Evolutionary conservation across 371 early-diverging fungal species (phyloP).

Genomic region (Mucor velutinosus): DNA sequence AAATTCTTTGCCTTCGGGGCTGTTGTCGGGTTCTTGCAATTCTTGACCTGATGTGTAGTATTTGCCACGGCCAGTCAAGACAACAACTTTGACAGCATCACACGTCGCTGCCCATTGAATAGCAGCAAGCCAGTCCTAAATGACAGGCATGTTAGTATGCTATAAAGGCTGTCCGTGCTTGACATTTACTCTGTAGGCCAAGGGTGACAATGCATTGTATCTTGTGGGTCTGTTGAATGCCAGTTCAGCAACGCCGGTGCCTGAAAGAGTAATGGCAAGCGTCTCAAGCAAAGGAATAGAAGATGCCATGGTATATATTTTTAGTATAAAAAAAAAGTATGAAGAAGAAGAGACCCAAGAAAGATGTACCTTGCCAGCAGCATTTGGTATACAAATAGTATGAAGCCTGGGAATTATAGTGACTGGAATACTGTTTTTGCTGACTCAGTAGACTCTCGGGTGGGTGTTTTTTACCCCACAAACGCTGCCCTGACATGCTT

Average conservation of each 20-base stretch:
- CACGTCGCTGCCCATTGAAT: constrained; percentile 57
- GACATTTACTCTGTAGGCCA: constrained; percentile 51
- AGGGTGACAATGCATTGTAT: constrained; percentile 67
- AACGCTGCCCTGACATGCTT: neutral
- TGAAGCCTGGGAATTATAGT: constrained; percentile 20
- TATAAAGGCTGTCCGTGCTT: neutral
- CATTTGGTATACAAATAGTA: neutral
- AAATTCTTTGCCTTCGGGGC: constrained; percentile 39
- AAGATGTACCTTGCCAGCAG: neutral
- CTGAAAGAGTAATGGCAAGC: constrained; percentile 51
- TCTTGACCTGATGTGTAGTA: constrained; percentile 73
- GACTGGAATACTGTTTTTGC: constrained; percentile 19
- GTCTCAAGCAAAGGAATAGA: constrained; percentile 54
- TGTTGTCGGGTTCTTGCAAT: constrained; percentile 40
- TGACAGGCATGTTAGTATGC: neutral
- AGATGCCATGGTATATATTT: constrained; percentile 12
- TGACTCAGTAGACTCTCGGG: constrained; percentile 15
- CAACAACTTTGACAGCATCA: constrained; percentile 57
- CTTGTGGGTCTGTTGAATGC: constrained; percentile 68
- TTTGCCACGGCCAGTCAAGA: constrained; percentile 71
- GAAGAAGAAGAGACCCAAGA: neutral
- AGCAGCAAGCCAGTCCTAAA: constrained; percentile 64
- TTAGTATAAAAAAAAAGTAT: neutral
- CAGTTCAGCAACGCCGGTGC: constrained; percentile 65
- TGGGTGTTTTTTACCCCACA: neutral